Percentiles rank a stretch among this genome's conserved stretches.
Evolutionary conservation across 768 basidiomycete species (phyloP).

Genomic region (Tephrocybe rancida): DNA sequence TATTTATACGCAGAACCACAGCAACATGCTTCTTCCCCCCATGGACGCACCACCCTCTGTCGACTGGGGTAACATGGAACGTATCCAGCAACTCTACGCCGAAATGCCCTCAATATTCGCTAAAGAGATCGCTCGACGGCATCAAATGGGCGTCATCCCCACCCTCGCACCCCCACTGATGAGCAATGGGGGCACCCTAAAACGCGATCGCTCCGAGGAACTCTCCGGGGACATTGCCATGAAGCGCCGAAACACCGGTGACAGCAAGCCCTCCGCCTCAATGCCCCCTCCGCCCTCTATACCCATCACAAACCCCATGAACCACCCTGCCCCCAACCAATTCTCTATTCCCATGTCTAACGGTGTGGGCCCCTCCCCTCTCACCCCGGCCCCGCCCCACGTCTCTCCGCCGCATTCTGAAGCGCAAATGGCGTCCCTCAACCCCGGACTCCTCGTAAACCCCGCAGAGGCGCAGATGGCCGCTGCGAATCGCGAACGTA

Average conservation of each 20-base stretch:
- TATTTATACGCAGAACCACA: slow-evolving; percentile 26
- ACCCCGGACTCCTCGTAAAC: slow-evolving; percentile 18
- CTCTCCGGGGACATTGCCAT: slow-evolving; percentile 35
- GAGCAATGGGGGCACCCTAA: slow-evolving; percentile 33
- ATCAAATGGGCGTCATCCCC: slow-evolving; percentile 28
- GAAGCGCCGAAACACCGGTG: slow-evolving; percentile 75
- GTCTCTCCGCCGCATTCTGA: slow-evolving; percentile 24
- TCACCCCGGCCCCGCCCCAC: slow-evolving; percentile 15
- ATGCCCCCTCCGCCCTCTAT: slow-evolving; percentile 46
- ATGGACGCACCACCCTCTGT: slow-evolving; percentile 57
- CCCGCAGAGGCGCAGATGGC: slow-evolving; percentile 37
- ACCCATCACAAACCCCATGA: slow-evolving; percentile 16
- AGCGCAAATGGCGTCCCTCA: slow-evolving; percentile 4
- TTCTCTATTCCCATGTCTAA: slow-evolving; percentile 15
- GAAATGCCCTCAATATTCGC: slow-evolving; percentile 64
- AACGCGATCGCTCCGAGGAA: slow-evolving; percentile 67
- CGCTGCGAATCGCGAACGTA: slow-evolving; percentile 33
- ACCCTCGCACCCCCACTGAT: slow-evolving; percentile 11
- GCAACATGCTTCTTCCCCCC: slow-evolving; percentile 47
- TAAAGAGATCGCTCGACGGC: slow-evolving; percentile 57
- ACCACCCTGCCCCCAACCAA: slow-evolving; percentile 5
- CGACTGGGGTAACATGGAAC: slow-evolving; percentile 49
- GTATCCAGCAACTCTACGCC: slow-evolving; percentile 65
- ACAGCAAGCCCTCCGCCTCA: slow-evolving; percentile 36
- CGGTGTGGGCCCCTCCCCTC: neutral